These are phyloP conservation scores for Xerocomus nothofagi DNA, from an alignment of 1,284 basidiomycete genomes.

Conservation along the genomic window DNA sequence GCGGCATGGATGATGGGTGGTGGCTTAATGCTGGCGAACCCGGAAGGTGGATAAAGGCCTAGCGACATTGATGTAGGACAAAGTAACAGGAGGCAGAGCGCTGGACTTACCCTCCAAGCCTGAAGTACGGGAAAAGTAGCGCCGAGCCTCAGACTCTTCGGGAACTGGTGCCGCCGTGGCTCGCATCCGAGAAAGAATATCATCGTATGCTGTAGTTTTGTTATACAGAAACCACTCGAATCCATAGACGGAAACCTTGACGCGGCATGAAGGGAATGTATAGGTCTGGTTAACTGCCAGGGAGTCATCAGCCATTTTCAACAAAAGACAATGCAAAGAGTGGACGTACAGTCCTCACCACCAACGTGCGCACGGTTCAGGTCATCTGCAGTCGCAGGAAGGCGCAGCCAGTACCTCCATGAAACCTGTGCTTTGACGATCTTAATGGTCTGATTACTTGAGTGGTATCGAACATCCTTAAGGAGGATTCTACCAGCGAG, in stretches of 20 bases:
- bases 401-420: conserved; percentile 91
- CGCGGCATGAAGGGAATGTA: conserved; percentile 64
- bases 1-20: conserved; percentile 48
- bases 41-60: conserved; percentile 36
- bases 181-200: conserved; percentile 76
- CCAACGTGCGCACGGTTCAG: conserved; percentile 52
- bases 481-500: conserved; percentile 83
- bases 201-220: conserved; percentile 82
- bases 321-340: not conserved
- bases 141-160: conserved; percentile 18
- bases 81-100: conserved; percentile 9
- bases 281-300: conserved; percentile 37
- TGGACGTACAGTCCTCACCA: conserved; percentile 49
- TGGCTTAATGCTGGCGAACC: conserved; percentile 37
- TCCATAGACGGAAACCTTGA: conserved; percentile 77
- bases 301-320: conserved; percentile 4
- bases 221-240: conserved; percentile 93
- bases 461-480: conserved; percentile 85
- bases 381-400: conserved; percentile 64
- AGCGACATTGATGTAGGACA: conserved; percentile 18
- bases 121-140: conserved; percentile 27
- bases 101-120: conserved; percentile 29
- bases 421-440: conserved; percentile 82
- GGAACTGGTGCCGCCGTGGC: conserved; percentile 35
- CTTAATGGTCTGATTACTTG: conserved; percentile 84